Base-by-base conservation (phyloP, 2,329 filamentous ascomycete species). In the Colletotrichum shisoi region DNA sequence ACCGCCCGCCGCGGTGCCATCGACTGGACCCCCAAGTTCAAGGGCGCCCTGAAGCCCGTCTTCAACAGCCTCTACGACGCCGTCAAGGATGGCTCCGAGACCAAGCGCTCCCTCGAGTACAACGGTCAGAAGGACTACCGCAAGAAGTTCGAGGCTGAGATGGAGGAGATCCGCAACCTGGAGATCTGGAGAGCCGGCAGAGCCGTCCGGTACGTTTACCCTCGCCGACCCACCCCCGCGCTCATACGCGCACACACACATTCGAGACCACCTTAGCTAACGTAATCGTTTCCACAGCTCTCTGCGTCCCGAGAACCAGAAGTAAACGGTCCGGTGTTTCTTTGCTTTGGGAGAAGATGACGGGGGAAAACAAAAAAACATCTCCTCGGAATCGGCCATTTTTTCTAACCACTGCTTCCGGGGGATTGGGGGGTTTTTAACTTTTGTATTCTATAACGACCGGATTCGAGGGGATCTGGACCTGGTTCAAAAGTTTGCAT, bases 181-280 rank as follows among this genome's bases (percentile, higher is more conserved):
- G 95, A 99, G 89, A 99, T 99, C 89, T 99, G 95, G 95, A 89
- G 92, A 78, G 95, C 95, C 72, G 95, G 95, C 81, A 98, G 97
- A 90, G 92, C 95, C 75, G 95, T 99, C 76, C 91, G 94, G 86
- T 90, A 83, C 77, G 86, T 65, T 44, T 13, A 48, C 37, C 45
- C 15, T 81, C 34, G 37, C 4, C 12, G 49, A 53, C 31, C 54
- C 49, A 19, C 49, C 34, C 17, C 37, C 19, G 24, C 57, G 52
- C 8, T 34, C 31, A 34, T 34, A 34, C 31, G 31, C 31, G 31
- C 31, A 9, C 31, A 34, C 31, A 34, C 31, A 34, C 54, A 37
- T 17, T 51, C 62, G 31, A 42, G 53, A 40, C 34, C 49, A 57
- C 51, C 44, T 17, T 42, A 58, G 57, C 70, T 74, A 71, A 76